A percentile compares a stretch with the other conserved stretches of the same genome.
Evolutionary conservation across 2,329 filamentous ascomycete genomes (phyloP).

Genomic region (Rugonectria rugulosa): DNA sequence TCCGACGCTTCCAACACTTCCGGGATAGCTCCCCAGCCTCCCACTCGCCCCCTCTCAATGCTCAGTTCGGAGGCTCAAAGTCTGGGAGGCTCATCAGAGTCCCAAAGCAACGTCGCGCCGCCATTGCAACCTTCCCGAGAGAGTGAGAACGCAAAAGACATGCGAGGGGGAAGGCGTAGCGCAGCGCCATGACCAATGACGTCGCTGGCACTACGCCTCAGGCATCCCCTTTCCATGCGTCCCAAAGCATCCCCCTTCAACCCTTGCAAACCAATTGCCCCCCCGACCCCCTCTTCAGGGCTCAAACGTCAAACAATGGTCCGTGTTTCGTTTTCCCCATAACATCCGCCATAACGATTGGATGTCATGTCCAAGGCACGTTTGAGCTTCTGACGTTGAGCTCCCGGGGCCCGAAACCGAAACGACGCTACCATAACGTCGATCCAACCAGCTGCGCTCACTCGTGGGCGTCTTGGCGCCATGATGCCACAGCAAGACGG

Average conservation of each 20-base stretch:
- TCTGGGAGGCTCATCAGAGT: no score
- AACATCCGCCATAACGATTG: background rate
- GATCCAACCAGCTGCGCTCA: slow-evolving; percentile 20
- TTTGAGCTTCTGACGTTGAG: slow-evolving; percentile 15
- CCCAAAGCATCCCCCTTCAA: no score
- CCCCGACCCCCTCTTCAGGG: background rate
- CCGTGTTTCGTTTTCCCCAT: slow-evolving; percentile 24
- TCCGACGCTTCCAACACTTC: no score
- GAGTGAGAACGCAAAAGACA: background rate
- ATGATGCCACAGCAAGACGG: slow-evolving; percentile 6
- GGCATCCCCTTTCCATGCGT: no score
- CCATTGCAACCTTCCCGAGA: no score
- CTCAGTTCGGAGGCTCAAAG: no score
- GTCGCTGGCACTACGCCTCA: slow-evolving; percentile 1
- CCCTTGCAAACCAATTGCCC: no score
- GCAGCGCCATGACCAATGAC: slow-evolving; percentile 7
- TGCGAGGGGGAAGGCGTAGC: slow-evolving; percentile 1
- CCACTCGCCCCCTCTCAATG: no score
- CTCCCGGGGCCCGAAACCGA: slow-evolving; percentile 17
- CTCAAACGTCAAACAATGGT: slow-evolving; percentile 23
- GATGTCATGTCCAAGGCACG: background rate
- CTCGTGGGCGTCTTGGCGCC: slow-evolving; percentile 7
- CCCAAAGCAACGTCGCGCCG: no score
- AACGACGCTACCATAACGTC: slow-evolving; percentile 22
- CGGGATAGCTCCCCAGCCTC: no score